Evolutionary conservation across 139 green algal species (phyloP), one percentile per base, ranked within the genome.

Genomic region (Coelastrella sp.): DNA sequence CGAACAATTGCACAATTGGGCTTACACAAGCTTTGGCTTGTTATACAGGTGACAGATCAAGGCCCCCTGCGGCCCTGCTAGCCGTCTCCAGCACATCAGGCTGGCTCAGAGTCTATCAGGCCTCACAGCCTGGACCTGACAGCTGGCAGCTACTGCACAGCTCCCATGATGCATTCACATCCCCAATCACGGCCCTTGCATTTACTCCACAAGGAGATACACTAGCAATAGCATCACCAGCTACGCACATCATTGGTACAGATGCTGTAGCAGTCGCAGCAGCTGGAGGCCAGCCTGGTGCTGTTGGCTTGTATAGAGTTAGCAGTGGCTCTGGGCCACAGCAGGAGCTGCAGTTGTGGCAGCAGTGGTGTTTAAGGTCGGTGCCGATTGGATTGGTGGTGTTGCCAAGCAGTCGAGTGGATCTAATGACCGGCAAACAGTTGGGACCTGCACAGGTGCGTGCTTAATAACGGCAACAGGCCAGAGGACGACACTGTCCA

Each of bases 81-180:
- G 73, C 73, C 14, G 59, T 81, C 27, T 76, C 19, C n/a, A 20
- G 10, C n/a, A 25, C 49, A 12, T 12, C 73, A 59, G 85, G 85
- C 25, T 84, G 74, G 85, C 85, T 90, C 7, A 24, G 63, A 8
- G 22, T 90, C 17, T 90, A 76, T 12, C 12, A 24, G 25, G 85
- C 72, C 22, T 82, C n/a, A 22, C 65, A 24, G 27, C 72, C 20
- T 4, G 73, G 58, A 22, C 56, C 56, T 7, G 58, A 84, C 20
- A 84, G 73, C 73, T 84, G 85, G 85, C 85, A 84, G 14, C n/a
- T 78, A 35, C 58, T 90, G 85, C 85, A 90, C 58, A 90, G 85
- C 85, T 76, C 68, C 10, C 68, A 76, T 76, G 68, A 8, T 65
- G 73, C 58, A 35, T 19, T 74, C n/a, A n/a, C 85, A 66, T 66